Evolutionary conservation across 1,284 basidiomycete genomes (phyloP), one percentile per base, ranked within the genome.

Genomic region (Melampsora americana): DNA sequence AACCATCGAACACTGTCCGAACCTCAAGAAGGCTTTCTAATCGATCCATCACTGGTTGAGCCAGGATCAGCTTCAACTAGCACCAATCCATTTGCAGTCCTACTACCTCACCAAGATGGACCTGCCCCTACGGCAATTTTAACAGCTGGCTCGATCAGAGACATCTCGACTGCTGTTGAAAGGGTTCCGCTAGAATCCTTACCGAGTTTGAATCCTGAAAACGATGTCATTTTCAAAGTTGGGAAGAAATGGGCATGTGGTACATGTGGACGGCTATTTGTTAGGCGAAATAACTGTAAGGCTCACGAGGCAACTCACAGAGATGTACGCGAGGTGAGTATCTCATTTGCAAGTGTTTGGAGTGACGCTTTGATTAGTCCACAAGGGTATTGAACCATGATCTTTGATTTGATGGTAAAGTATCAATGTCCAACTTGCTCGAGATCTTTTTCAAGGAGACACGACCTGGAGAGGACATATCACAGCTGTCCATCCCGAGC

Each of bases 251-350:
- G 73, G 73, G 73, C 73, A 20, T 76, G 73, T 69, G 73, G 59
- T 6, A 69, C 66, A 1, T 76, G 73, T 59, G 73, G 73, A 18
- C 30, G 73, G 5, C 26, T 76, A 59, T 76, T 76, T 65, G 66
- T 76, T 11, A 53, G 73, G 18, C 42, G 73, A 39, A 76, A 76
- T 56, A 76, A 76, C 28, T 76, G 73, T 26, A 76, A 76, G 35
- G 73, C 73, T 23, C 73, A 76, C n/a, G 73, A 76, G 56, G 66
- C 66, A 68, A 76, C 66, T 42, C 73, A 76, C 68, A 32, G 73
- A 14, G 73, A 76, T 32, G 64, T 76, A 32, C 26, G 73, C 39
- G 73, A 69, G 28, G 73, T 76, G 2, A n/a, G 70, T 32, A 30
- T 35, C 28, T 6, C 26, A 53, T 23, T 35, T 35, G 35, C 9